These are phyloP conservation scores for Xylaria acuta DNA, from an alignment of 495 filamentous ascomycete species.

Conservation along the genomic window DNA sequence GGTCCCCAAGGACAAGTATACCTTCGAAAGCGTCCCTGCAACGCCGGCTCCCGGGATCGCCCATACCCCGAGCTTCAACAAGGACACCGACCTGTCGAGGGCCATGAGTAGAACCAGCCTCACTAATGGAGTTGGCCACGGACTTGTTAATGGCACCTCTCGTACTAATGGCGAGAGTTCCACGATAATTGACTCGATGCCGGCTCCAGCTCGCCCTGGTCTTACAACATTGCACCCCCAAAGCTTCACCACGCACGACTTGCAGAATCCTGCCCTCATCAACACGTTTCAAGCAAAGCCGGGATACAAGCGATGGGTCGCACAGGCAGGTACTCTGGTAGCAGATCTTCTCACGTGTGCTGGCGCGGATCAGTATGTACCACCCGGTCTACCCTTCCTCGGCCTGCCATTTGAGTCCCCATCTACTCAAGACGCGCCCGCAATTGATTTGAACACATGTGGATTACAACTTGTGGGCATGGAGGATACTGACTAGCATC, in stretches of 20 bases:
- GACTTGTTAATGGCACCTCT: constrained; percentile 44
- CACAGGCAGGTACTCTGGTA: constrained; percentile 93
- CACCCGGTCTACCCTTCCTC: constrained; percentile 20
- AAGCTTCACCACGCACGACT: constrained; percentile 62
- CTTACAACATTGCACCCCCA: constrained; percentile 32
- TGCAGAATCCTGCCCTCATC: constrained; percentile 60
- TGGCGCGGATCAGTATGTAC: constrained; percentile 82
- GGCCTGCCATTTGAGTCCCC: constrained; percentile 1
- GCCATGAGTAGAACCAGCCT: constrained; percentile 40
- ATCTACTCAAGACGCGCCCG: constrained; percentile 1
- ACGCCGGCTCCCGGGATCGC: constrained; percentile 76
- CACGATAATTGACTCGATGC: constrained; percentile 20
- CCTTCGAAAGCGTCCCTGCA: constrained; percentile 89
- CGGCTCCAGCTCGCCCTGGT: constrained; percentile 28
- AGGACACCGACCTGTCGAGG: constrained; percentile 38
- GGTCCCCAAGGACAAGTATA: constrained; percentile 69
- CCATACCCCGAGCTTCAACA: constrained; percentile 63
- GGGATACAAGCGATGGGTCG: constrained; percentile 98
- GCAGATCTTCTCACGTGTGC: constrained; percentile 94
- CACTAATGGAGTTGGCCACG: constrained; percentile 59
- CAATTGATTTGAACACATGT: constrained; percentile 4
- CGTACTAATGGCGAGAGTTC: constrained; percentile 45
- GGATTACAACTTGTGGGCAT: constrained; percentile 9
- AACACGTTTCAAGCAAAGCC: constrained; percentile 80
- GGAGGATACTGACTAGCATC: constrained; percentile 39